Base-by-base conservation (phyloP, 208 protist species). In the Wallacemonas collosoma region DNA sequence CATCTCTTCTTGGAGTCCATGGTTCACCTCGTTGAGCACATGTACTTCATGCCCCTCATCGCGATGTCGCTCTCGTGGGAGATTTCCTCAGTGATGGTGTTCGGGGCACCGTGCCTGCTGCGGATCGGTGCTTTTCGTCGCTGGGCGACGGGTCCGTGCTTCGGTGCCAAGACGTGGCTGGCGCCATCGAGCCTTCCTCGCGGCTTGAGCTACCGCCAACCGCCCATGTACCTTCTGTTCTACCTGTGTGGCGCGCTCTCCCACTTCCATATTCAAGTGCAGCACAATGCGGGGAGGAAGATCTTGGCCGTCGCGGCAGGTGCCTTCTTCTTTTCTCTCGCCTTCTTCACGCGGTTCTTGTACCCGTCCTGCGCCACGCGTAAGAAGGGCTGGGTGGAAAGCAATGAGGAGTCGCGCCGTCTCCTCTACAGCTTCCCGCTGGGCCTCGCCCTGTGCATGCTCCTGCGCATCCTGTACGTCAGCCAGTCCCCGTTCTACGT, bases 1-100 rank as follows among this genome's bases (percentile, higher is more conserved):
- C 81, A 91, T 63, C 67, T 93, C 12, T 83, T 88, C 50, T 85
- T 90, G 54, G 82, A 87, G 69, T 81, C 80, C 70, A 78, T 84
- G 45, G 68, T 90, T 56, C 80, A 90, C 72, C 69, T 92, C 36
- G 51, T 93, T 7, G 45, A 93, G 77, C 87, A 91, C 76, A 88
- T 90, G 81, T 93, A 93, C 76, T 95, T 90, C 67, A 88, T 90
- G 87, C 87, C 87, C 3, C 73, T 95, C 39, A 76, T 93, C 17
- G 82, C 87, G 53, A 93, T 93, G 87, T 88, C 83, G 36, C 69
- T 95, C 3, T 88, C 87, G 63, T 91, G 85, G 87, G 85, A 95
- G 69, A 55, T 95, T 8, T 14, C 45, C 41, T 77, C 71, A 9
- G 48, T 82, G 41, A 9, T 80, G 7, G 75, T 83, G 54, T 71